A percentile compares a stretch with the other conserved stretches of the same genome.
These are phyloP conservation scores for Clarireedia paspali DNA, from an alignment of 2,329 filamentous ascomycete species.

Conservation along the genomic window DNA sequence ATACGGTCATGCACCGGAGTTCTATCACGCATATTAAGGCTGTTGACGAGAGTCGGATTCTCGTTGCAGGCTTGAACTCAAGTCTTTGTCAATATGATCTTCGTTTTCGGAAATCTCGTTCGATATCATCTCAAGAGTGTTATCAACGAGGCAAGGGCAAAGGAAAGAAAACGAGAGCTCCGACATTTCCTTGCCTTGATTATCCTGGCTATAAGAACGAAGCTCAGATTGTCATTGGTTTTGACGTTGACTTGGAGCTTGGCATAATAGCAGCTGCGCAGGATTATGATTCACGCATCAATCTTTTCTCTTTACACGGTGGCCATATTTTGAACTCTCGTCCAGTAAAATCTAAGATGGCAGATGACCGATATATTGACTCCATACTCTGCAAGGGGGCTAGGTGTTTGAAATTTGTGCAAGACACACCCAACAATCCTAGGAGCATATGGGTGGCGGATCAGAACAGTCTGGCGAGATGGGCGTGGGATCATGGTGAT, in stretches of 20 bases:
- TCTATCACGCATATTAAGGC: constrained; percentile 42
- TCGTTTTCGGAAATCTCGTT: constrained; percentile 33
- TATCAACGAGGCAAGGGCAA: not conserved
- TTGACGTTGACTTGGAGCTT: constrained; percentile 41
- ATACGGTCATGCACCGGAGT: constrained; percentile 30
- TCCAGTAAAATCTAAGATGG: not conserved
- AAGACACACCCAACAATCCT: constrained; percentile 12
- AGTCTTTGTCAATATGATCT: constrained; percentile 50
- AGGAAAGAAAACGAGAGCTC: not conserved
- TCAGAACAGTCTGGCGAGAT: not conserved
- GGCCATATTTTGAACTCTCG: constrained; percentile 12
- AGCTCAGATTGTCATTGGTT: constrained; percentile 41
- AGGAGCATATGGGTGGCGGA: constrained; percentile 17
- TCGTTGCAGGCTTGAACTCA: constrained; percentile 44
- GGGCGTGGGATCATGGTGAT: not conserved
- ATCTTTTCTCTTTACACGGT: constrained; percentile 23
- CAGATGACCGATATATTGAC: not conserved
- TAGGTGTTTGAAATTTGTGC: constrained; percentile 18
- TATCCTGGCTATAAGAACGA: constrained; percentile 46
- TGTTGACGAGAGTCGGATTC: constrained; percentile 41
- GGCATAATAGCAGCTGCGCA: constrained; percentile 48
- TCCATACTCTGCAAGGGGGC: not conserved
- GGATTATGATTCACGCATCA: constrained; percentile 15
- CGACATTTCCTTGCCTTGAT: constrained; percentile 34
- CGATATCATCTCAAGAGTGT: not conserved